A percentile compares a stretch with the other conserved stretches of the same genome.
These are phyloP conservation scores for Erodium moschatum DNA, from an alignment of 441 rosid species.

Conservation along the genomic window DNA sequence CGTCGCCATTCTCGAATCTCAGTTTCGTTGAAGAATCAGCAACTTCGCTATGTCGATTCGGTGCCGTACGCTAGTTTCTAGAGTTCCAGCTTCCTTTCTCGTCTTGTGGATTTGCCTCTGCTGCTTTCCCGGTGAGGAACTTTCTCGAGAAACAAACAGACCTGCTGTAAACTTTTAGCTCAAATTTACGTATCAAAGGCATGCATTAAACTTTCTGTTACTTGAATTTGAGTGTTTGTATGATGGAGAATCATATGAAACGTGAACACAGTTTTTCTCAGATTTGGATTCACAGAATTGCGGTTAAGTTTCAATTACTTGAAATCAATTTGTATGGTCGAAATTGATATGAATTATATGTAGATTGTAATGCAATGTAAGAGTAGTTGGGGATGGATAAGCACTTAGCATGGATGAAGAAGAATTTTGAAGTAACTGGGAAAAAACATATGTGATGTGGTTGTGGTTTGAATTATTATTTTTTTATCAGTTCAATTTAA, in stretches of 20 bases:
- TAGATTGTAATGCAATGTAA: neutral
- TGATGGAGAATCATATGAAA: neutral
- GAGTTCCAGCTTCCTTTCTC: constrained; percentile 22
- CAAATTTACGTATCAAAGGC: neutral
- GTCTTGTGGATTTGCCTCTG: constrained; percentile 22
- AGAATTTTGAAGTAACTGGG: no score
- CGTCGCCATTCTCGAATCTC: no score
- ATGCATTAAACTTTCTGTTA: neutral
- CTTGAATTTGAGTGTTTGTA: neutral
- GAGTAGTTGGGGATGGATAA: no score
- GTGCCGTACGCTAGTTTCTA: constrained; percentile 13
- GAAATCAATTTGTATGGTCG: neutral
- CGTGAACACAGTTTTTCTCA: no score
- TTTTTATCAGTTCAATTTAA: no score
- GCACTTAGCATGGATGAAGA: no score
- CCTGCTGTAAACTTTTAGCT: neutral
- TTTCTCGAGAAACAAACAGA: constrained; percentile 12
- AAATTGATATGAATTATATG: no score
- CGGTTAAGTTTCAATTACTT: neutral
- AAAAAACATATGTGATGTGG: no score
- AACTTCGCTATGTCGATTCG: constrained; percentile 23
- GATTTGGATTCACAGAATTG: neutral
- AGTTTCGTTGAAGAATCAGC: no score
- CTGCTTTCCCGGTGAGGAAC: constrained; percentile 47
- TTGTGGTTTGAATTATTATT: no score